phyloP scores from a whole-genome alignment of 1,139 yeast genomes.

The Yamadazyma triangularis region DNA sequence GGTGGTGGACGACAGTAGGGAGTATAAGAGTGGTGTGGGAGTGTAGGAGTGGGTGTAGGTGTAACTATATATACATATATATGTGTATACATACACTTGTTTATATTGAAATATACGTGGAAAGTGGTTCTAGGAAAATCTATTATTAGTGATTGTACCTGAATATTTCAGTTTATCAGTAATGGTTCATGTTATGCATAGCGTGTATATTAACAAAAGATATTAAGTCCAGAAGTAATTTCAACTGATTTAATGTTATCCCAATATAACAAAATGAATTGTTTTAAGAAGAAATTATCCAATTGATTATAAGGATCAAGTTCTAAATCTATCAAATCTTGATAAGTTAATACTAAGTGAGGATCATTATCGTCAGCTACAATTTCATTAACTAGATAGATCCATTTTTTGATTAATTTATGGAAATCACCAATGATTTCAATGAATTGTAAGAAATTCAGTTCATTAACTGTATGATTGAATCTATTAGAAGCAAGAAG shows the following conservation, averaged over 20 bases:
- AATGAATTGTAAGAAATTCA: constrained; percentile 11
- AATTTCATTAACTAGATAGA: constrained; percentile 33
- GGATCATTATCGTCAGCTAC: constrained; percentile 23
- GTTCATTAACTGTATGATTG: too few relatives aligned
- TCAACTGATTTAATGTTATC: constrained; percentile 20
- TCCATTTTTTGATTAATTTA: constrained; percentile 44
- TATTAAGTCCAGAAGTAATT: constrained; percentile 10
- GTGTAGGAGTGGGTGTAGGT: too few relatives aligned
- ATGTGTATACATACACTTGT: too few relatives aligned
- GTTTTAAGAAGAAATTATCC: constrained; percentile 54
- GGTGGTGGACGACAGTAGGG: too few relatives aligned
- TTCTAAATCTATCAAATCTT: constrained; percentile 68
- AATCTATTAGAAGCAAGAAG: background rate
- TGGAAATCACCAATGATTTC: constrained; percentile 54
- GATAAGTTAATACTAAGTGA: constrained; percentile 36
- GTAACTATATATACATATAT: too few relatives aligned
- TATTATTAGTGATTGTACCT: background rate
- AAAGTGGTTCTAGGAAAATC: too few relatives aligned
- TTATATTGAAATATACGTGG: too few relatives aligned
- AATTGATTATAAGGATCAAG: constrained; percentile 62
- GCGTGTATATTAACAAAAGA: constrained; percentile 8
- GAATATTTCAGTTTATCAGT: background rate
- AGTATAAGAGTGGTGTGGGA: too few relatives aligned
- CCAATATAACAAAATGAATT: constrained; percentile 38
- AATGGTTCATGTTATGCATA: background rate